Base-by-base conservation (phyloP, 2,329 filamentous ascomycete genomes). In the Venturia pyrina region DNA sequence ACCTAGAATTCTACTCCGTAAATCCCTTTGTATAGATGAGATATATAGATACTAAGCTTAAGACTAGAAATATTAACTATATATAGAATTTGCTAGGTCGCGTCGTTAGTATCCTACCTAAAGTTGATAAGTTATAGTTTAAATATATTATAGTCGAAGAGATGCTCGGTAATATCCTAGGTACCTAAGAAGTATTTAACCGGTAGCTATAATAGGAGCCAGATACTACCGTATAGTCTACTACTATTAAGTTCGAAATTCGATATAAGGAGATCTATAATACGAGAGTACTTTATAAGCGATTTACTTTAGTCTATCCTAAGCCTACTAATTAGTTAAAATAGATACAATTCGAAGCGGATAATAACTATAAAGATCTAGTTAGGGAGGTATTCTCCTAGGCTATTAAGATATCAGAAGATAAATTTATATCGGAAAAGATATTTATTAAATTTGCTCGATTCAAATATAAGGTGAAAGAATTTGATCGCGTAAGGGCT, bases 121-220 rank as follows among this genome's bases (percentile, higher is more conserved):
- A 95, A 66, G 86, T 98, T 50, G 92, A 98, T 75, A 98, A 98
- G 82, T 80, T 99, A 43, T 99, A 95, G 95, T 99, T 96, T 81
- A 98, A 98, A 76, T 99, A 97, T 81, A 91, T 96, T 34, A 96
- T 96, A 76, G 96, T 96, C 89, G 93, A 98, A 80, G 95, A 99
- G 83, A 98, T 93, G 78, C 83, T 99, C 65, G 92, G 92, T 7
- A 97, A 99, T 72, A 88, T 99, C 62, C 87, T 93, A 3, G 95
- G 93, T 44, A 96, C 92, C 2, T 83, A 95, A 67, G 91, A 96
- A 72, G 91, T 98, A 0, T 99, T 98, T 75, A 95, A 99, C 79
- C 84, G 95, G 59, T 99, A 95, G 95, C 93, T 98, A 89, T 88
- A 90, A 68, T 99, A 95, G 95, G 91, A 96, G 75, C 95, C 95